Evolutionary conservation across 331 rosid genomes (phyloP).

Genomic region (Rosa hybrid): DNA sequence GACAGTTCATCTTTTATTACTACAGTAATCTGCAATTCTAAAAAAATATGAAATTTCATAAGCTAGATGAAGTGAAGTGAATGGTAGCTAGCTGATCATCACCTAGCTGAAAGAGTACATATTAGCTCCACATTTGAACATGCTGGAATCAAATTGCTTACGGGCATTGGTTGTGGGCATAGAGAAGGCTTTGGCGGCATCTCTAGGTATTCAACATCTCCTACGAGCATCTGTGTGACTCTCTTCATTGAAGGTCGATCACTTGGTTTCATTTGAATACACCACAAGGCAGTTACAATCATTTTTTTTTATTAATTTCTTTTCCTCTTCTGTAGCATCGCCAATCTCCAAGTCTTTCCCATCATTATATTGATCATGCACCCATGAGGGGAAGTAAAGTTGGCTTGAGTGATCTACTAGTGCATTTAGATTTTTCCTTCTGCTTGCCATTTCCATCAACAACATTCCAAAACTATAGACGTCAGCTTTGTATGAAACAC

Average conservation of each 20-base stretch:
- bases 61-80: background rate
- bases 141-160: background rate
- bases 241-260: conserved; percentile 15
- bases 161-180: background rate
- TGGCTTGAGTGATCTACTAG: background rate
- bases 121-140: background rate
- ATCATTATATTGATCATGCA: background rate
- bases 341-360: conserved; percentile 3
- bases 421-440: conserved; percentile 12
- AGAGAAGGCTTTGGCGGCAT: background rate
- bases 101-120: background rate
- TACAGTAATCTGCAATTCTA: no score
- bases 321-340: background rate
- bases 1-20: no score
- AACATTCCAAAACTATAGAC: conserved; percentile 14
- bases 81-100: background rate
- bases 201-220: background rate
- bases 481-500: background rate
- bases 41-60: background rate
- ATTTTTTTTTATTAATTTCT: background rate
- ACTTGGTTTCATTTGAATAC: conserved; percentile 8
- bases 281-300: background rate
- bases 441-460: conserved; percentile 16
- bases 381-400: background rate
- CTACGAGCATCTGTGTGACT: background rate